Conservation (phyloP, 441 rosid species). For the Mallotus repandus region DNA sequence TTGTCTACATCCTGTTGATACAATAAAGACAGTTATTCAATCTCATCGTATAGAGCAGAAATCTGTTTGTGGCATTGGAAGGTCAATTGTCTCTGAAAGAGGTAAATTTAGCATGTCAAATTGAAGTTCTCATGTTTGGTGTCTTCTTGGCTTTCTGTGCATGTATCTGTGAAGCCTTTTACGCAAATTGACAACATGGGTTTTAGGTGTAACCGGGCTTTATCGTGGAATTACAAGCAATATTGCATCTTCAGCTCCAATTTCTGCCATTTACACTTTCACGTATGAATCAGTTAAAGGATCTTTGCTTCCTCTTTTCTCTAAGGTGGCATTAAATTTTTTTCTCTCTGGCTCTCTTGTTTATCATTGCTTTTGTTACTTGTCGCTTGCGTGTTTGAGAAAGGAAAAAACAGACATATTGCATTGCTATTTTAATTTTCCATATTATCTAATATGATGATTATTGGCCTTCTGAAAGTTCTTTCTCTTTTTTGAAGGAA, state of each 20-base stretch:
- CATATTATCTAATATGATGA: neutral
- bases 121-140: slow-evolving; percentile 15
- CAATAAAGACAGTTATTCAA: slow-evolving; percentile 77
- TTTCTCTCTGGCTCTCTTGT: slow-evolving; percentile 4
- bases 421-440: neutral
- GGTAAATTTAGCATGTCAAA: slow-evolving; percentile 38
- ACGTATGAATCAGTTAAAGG: slow-evolving; percentile 88
- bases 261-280: slow-evolving; percentile 82
- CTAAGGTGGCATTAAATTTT: slow-evolving; percentile 49
- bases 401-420: neutral
- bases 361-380: neutral
- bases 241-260: slow-evolving; percentile 85
- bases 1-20: slow-evolving; percentile 92
- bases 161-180: slow-evolving; percentile 8
- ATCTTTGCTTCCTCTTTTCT: slow-evolving; percentile 64
- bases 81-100: slow-evolving; percentile 82
- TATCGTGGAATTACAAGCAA: slow-evolving; percentile 77
- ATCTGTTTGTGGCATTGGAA: slow-evolving; percentile 60
- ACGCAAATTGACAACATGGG: slow-evolving; percentile 14
- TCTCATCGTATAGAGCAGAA: slow-evolving; percentile 65
- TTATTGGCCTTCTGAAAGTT: neutral
- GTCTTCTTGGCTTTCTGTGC: slow-evolving; percentile 15
- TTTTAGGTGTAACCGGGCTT: slow-evolving; percentile 70
- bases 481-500: slow-evolving; percentile 49
- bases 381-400: slow-evolving; percentile 1